Conservation (phyloP, 2,329 filamentous ascomycete genomes). For the Didymella glomerata region DNA sequence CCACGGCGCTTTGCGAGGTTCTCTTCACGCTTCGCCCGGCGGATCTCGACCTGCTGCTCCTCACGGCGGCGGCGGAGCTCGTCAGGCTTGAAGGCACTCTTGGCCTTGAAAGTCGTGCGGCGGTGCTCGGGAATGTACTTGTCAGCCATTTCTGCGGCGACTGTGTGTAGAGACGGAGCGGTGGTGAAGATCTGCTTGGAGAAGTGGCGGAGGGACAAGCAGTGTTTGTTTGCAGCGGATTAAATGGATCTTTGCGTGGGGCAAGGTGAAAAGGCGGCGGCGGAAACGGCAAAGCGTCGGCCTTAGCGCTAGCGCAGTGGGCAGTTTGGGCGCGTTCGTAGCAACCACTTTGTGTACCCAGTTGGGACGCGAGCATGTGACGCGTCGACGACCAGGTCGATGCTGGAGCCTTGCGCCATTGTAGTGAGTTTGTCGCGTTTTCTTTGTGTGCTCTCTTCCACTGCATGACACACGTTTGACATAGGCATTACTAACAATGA, state of each 20-base stretch:
- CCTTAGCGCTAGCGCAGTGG: conserved; percentile 27
- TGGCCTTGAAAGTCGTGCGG: conserved; percentile 99
- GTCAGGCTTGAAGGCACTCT: conserved; percentile 98
- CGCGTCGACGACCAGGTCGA: conserved; percentile 4
- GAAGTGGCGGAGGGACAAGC: conserved; percentile 25
- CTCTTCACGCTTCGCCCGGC: conserved; percentile 98
- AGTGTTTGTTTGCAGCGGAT: conserved; percentile 46
- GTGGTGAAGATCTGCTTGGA: conserved; percentile 23
- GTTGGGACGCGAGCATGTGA: conserved; percentile 16
- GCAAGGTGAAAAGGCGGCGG: conserved; percentile 46
- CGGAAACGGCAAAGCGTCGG: conserved; percentile 44
- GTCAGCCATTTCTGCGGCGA: conserved; percentile 80
- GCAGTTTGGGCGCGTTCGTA: conserved; percentile 22
- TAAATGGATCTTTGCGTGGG: conserved; percentile 42
- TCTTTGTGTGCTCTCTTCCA: background rate
- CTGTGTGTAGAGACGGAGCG: conserved; percentile 26
- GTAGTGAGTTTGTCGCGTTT: background rate
- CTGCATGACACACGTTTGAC: background rate
- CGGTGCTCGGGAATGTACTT: conserved; percentile 99
- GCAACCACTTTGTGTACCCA: conserved; percentile 23
- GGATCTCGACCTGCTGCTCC: conserved; percentile 98
- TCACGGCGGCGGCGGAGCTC: conserved; percentile 97
- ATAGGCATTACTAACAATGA: background rate
- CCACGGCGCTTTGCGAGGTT: conserved; percentile 98
- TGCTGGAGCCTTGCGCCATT: background rate